Evolutionary conservation across 129 eudicot species (phyloP).

Genomic region (Logfia minima): DNA sequence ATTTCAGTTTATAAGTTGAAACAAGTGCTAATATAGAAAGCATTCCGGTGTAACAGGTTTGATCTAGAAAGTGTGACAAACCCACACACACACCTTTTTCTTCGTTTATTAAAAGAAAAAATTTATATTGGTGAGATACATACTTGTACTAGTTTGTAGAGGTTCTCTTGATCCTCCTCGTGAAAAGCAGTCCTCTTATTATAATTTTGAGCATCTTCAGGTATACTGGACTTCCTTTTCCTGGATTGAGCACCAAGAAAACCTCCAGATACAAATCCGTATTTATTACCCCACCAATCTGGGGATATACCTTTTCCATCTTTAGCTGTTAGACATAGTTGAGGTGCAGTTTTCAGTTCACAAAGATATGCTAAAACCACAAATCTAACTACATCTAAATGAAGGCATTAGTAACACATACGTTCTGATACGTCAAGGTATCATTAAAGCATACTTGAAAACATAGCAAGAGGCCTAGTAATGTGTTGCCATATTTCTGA

Average conservation of each 20-base stretch:
- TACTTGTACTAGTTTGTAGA: background rate
- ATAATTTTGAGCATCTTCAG: background rate
- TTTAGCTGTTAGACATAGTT: conserved; percentile 19
- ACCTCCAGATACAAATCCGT: conserved; percentile 82
- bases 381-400: background rate
- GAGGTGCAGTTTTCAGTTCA: conserved; percentile 2
- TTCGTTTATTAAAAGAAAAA: too few species aligned
- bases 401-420: background rate
- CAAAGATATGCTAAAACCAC: background rate
- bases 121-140: background rate
- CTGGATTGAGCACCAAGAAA: conserved; percentile 73
- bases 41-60: background rate
- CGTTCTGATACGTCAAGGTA: background rate
- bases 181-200: background rate
- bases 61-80: background rate
- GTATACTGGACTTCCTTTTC: conserved; percentile 6
- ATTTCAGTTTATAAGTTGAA: background rate
- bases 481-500: background rate
- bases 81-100: too few species aligned
- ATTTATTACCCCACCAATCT: conserved; percentile 96
- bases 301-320: conserved; percentile 35
- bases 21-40: background rate
- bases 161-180: background rate
- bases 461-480: background rate
- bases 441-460: background rate